A percentile compares a stretch with the other conserved stretches of the same genome.
Conservation (phyloP, 2,329 filamentous ascomycete species). For the Karstenula rhodostoma region DNA sequence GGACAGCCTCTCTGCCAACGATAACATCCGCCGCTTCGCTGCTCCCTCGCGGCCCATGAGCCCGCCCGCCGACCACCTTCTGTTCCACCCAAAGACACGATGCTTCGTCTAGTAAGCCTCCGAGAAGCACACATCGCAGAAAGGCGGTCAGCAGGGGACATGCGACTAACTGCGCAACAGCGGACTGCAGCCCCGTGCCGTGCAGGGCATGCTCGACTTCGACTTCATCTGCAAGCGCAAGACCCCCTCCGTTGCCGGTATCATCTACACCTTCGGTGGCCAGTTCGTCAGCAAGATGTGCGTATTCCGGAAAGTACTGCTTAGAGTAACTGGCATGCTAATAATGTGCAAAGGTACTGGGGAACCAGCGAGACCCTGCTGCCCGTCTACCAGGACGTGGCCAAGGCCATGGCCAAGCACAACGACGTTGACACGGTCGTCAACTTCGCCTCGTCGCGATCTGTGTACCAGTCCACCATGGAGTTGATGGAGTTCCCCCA, state of each 20-base stretch:
- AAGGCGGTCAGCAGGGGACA: constrained; percentile 14
- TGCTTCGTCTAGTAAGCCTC: constrained; percentile 90
- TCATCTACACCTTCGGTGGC: constrained; percentile 99
- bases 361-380: constrained; percentile 98
- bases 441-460: constrained; percentile 99
- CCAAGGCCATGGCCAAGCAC: constrained; percentile 96
- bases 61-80: constrained; percentile 84
- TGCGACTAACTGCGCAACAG: constrained; percentile 51
- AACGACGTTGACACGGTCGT: constrained; percentile 95
- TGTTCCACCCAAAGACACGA: constrained; percentile 99
- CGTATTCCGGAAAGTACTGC: constrained; percentile 41
- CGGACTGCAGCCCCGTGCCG: constrained; percentile 88
- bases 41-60: constrained; percentile 91
- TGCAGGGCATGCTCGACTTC: constrained; percentile 82
- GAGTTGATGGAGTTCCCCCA: constrained; percentile 97
- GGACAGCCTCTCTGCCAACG: constrained; percentile 77
- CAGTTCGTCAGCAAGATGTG: constrained; percentile 99
- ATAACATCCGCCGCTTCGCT: constrained; percentile 97
- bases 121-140: not conserved
- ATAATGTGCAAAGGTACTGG: constrained; percentile 76
- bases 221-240: constrained; percentile 99
- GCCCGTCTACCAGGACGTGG: constrained; percentile 94
- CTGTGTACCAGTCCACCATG: constrained; percentile 98
- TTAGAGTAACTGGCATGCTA: constrained; percentile 22
- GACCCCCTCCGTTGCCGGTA: constrained; percentile 95